Conservation (phyloP, 2,329 filamentous ascomycete species). For the Xylariaceae sp. region DNA sequence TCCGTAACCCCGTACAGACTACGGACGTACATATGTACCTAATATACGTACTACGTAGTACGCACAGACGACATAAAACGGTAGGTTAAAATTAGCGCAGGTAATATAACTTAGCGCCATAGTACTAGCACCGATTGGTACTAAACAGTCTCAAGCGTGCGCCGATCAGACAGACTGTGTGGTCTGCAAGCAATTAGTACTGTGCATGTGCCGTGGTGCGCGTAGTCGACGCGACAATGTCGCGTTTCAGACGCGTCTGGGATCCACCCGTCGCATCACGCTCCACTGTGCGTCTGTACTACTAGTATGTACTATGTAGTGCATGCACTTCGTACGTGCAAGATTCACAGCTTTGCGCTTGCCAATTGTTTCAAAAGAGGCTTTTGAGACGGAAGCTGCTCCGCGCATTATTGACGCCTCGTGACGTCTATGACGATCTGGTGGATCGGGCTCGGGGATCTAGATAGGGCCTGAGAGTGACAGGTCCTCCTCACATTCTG, state of each 20-base stretch:
- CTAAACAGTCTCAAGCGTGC: too few species aligned
- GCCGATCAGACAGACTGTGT: background rate
- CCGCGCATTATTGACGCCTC: background rate
- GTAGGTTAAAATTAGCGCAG: too few species aligned
- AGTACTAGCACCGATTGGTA: too few species aligned
- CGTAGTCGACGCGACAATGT: constrained; percentile 17
- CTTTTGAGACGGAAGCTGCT: background rate
- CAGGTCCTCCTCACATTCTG: too few species aligned
- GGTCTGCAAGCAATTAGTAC: background rate
- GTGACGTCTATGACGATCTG: background rate
- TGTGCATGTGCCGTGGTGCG: background rate
- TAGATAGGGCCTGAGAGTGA: background rate
- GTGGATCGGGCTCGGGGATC: background rate
- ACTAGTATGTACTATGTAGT: too few species aligned
- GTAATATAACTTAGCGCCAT: too few species aligned
- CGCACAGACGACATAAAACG: too few species aligned
- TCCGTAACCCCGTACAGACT: too few species aligned
- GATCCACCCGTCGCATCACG: background rate
- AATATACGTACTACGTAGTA: too few species aligned
- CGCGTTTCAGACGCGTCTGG: constrained; percentile 18
- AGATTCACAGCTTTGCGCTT: background rate
- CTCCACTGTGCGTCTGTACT: too few species aligned
- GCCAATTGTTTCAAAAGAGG: background rate
- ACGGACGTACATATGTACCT: too few species aligned
- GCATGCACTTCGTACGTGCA: too few species aligned